Base-by-base conservation (phyloP, 192 early-diverging fungal genomes). In the Coemansia sp. region DNA sequence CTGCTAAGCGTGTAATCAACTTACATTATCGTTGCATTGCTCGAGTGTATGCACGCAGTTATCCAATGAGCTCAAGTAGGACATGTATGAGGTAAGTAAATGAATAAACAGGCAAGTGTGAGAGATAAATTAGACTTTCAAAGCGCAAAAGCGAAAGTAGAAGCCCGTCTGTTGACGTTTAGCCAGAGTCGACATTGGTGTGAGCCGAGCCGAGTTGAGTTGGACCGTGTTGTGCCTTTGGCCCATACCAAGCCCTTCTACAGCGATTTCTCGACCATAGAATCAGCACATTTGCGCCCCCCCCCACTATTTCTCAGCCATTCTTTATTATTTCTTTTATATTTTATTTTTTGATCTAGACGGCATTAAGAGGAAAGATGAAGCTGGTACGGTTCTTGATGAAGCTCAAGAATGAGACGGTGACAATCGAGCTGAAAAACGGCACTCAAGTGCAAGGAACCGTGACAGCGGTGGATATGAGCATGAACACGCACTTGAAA, bases 401-500 rank as follows among this genome's bases (percentile, higher is more conserved):
- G 94, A 99, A 99, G 87, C 89, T 95, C 79, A 92, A 90, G 70
- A 95, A 94, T 81, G 96, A 98, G 87, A 95, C 95, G 33, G 98
- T 99, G 52, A 97, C 97, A 12, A 92, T 99, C 78, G 98, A 99
- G 86, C 88, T 99, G 62, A 99, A 99, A 74, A 99, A 99, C 79
- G 98, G 98, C 61, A 98, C 97, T 16, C 87, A 97, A 69, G 94
- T 99, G 43, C 91, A 94, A 76, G 98, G 98, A 63, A 99, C 97
- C 20, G 90, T 99, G 65, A 94, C 93, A 39, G 90, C 90, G 65
- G 96, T 98, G 24, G 98, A 99, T 74, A 97, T 99, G 95, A 93
- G 91, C 83, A 99, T 99, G 98, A 99, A 99, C 85, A 98, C 95
- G 70, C 98, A 99, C 83, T 86, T 99, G 80, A 97, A 97, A 75